A percentile compares a stretch with the other conserved stretches of the same genome.
These are phyloP conservation scores for Trametes cinnabarina DNA, from an alignment of 768 basidiomycete species.

Conservation along the genomic window DNA sequence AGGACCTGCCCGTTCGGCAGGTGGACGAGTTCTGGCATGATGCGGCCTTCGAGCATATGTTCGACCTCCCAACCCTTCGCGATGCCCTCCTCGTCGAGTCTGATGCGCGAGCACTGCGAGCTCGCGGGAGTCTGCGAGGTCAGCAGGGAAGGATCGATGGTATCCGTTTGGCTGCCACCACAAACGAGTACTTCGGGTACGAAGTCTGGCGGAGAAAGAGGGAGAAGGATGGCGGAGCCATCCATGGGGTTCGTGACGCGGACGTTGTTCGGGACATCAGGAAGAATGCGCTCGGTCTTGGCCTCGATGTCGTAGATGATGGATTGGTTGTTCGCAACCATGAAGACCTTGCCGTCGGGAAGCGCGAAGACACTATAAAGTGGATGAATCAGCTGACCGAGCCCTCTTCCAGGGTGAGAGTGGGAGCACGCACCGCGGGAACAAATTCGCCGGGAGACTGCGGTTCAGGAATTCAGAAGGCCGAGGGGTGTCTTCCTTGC, in stretches of 20 bases:
- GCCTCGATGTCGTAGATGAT: constrained; percentile 76
- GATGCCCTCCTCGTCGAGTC: constrained; percentile 64
- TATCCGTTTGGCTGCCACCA: constrained; percentile 68
- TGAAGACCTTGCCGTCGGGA: constrained; percentile 67
- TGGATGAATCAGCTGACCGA: constrained; percentile 67
- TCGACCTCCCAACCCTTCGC: constrained; percentile 71
- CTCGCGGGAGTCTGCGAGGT: constrained; percentile 74
- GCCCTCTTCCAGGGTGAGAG: constrained; percentile 58
- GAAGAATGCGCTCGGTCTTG: constrained; percentile 61
- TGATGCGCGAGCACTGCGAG: constrained; percentile 67
- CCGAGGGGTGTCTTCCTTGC: constrained; percentile 46
- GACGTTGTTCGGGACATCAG: constrained; percentile 70
- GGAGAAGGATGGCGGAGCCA: constrained; percentile 69
- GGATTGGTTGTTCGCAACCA: constrained; percentile 75
- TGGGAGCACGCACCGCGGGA: constrained; percentile 58
- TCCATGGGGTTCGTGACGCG: constrained; percentile 84
- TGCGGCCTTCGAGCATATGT: constrained; percentile 66
- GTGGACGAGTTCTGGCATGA: constrained; percentile 79
- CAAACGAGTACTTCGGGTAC: constrained; percentile 71
- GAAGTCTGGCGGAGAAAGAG: constrained; percentile 62
- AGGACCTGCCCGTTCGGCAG: constrained; percentile 76
- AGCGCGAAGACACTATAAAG: constrained; percentile 71
- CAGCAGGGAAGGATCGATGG: constrained; percentile 56
- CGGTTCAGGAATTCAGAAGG: constrained; percentile 28
- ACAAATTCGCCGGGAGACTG: constrained; percentile 24